These are phyloP conservation scores for Trichoderma sp. DNA, from an alignment of 2,329 filamentous ascomycete genomes.

Conservation along the genomic window DNA sequence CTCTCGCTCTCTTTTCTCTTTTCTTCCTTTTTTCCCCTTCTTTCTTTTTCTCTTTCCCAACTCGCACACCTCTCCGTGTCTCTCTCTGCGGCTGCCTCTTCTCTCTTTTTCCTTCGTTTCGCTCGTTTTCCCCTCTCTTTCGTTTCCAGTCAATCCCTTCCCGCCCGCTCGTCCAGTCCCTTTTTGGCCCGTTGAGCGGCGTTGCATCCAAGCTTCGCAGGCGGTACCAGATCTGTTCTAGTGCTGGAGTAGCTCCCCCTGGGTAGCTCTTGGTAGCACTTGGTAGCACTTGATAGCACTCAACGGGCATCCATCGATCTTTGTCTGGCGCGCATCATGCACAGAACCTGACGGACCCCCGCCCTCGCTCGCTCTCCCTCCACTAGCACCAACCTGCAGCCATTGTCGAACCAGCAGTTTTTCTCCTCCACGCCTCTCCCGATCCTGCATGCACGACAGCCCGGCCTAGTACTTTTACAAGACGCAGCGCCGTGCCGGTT, in stretches of 20 bases:
- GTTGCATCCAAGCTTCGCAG: slow-evolving; percentile 6
- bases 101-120: neutral
- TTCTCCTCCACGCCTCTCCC: neutral
- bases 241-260: slow-evolving; percentile 2
- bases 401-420: slow-evolving; percentile 18
- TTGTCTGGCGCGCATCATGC: slow-evolving; percentile 17
- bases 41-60: slow-evolving; percentile 4
- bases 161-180: slow-evolving; percentile 14
- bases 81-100: neutral
- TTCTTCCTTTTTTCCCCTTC: neutral
- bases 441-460: neutral
- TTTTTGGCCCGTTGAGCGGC: slow-evolving; percentile 18
- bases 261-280: neutral
- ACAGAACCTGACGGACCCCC: neutral
- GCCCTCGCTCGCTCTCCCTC: slow-evolving; percentile 1
- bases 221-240: slow-evolving; percentile 3
- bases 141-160: neutral
- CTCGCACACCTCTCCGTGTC: neutral
- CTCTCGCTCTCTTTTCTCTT: neutral
- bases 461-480: slow-evolving; percentile 8
- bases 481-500: slow-evolving; percentile 8
- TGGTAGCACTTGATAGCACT: slow-evolving; percentile 4
- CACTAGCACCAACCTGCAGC: neutral
- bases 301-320: neutral
- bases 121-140: neutral